Conservation (phyloP, 495 filamentous ascomycete genomes). For the Lasiosphaeria miniovina region DNA sequence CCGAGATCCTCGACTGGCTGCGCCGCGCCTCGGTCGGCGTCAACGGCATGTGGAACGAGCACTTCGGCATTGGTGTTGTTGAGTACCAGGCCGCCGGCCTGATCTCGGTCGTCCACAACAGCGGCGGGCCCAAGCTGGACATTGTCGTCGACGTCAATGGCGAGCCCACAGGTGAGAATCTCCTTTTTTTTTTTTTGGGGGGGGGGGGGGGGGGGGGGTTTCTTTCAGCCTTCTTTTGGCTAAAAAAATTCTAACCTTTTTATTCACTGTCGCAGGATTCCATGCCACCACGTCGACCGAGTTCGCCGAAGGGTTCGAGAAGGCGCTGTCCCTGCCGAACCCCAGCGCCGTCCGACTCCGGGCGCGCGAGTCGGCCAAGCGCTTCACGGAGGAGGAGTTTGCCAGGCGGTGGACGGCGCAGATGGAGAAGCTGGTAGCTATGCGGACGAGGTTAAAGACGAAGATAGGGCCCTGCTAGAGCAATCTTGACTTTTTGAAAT, state of each 20-base stretch:
- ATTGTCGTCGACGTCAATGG: slow-evolving; percentile 81
- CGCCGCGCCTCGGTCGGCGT: slow-evolving; percentile 73
- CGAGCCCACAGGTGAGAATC: slow-evolving; percentile 60
- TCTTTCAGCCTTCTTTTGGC: too few relatives aligned
- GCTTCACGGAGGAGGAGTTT: slow-evolving; percentile 90
- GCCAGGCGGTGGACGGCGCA: slow-evolving; percentile 67
- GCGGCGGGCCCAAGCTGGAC: slow-evolving; percentile 86
- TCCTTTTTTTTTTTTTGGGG: background rate
- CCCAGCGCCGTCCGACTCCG: slow-evolving; percentile 67
- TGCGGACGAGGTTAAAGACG: background rate
- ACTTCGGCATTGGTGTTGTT: slow-evolving; percentile 97
- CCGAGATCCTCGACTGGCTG: slow-evolving; percentile 75
- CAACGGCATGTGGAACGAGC: slow-evolving; percentile 99
- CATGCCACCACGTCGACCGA: slow-evolving; percentile 72
- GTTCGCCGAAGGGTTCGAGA: slow-evolving; percentile 74
- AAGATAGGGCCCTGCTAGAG: background rate
- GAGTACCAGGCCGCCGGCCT: slow-evolving; percentile 96
- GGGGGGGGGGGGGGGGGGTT: background rate
- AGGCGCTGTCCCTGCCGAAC: slow-evolving; percentile 63
- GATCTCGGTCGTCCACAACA: slow-evolving; percentile 86
- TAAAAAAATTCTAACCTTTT: slow-evolving; percentile 11
- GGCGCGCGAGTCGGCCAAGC: slow-evolving; percentile 68
- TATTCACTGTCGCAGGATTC: slow-evolving; percentile 56
- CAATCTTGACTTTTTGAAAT: background rate
- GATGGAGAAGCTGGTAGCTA: slow-evolving; percentile 63